Percentiles rank a stretch among this genome's conserved stretches.
Conservation (phyloP, 192 early-diverging fungal genomes). For the Lobosporangium transversale region DNA sequence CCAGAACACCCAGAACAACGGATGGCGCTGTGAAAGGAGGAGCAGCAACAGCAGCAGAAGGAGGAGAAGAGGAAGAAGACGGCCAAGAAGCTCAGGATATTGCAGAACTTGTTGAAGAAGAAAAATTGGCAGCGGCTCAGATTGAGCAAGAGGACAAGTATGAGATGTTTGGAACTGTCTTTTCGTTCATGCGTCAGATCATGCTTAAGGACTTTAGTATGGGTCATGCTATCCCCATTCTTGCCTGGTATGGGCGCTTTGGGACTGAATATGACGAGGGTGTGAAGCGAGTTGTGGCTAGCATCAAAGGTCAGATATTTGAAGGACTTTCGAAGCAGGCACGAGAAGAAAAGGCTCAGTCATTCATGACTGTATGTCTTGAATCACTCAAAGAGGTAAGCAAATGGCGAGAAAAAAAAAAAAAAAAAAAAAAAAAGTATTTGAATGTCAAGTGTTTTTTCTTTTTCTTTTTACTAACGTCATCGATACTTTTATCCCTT, state of each 20-base stretch:
- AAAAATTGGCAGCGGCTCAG: constrained; percentile 19
- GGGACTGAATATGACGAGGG: constrained; percentile 58
- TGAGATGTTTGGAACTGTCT: constrained; percentile 52
- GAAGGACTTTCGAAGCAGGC: constrained; percentile 9
- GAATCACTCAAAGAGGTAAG: constrained; percentile 57
- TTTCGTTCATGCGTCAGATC: constrained; percentile 53
- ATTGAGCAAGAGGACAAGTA: constrained; percentile 48
- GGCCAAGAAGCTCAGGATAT: background rate
- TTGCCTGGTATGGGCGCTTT: constrained; percentile 52
- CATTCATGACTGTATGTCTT: constrained; percentile 49
- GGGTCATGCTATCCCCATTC: constrained; percentile 24
- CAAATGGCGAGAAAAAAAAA: no score
- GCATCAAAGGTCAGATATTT: constrained; percentile 50
- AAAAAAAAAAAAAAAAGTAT: no score
- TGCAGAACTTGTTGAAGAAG: constrained; percentile 23
- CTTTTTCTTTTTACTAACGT: background rate
- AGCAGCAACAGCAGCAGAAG: no score
- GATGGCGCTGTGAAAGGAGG: background rate
- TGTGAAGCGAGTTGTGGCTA: constrained; percentile 52
- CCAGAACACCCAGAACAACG: constrained; percentile 13
- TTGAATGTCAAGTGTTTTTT: no score
- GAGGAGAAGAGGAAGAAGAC: background rate
- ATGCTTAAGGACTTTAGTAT: constrained; percentile 57
- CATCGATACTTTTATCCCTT: background rate
- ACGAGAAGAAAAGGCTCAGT: constrained; percentile 20